Evolutionary conservation across 495 filamentous ascomycete genomes (phyloP).

Genomic region (Penicillium lividum): DNA sequence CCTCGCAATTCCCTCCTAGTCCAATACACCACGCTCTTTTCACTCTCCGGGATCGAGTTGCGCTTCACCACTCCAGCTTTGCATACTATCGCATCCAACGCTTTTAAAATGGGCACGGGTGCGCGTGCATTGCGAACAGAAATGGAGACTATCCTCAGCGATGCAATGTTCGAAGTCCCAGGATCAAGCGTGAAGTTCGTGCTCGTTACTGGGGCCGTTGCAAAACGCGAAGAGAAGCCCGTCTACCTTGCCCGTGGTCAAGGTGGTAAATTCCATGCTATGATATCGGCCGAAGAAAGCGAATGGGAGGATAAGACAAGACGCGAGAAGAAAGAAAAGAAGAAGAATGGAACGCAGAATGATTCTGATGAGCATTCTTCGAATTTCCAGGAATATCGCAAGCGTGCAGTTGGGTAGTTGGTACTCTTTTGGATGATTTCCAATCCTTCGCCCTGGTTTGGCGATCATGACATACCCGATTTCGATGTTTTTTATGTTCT

Average conservation of each 20-base stretch:
- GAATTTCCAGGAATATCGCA: slow-evolving; percentile 60
- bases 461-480: slow-evolving; percentile 6
- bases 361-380: slow-evolving; percentile 29
- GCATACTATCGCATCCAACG: slow-evolving; percentile 73
- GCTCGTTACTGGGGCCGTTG: slow-evolving; percentile 74
- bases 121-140: slow-evolving; percentile 86
- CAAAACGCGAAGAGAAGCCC: slow-evolving; percentile 60
- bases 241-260: slow-evolving; percentile 64
- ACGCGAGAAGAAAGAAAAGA: slow-evolving; percentile 33
- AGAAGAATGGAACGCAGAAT: slow-evolving; percentile 26
- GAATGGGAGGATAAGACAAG: slow-evolving; percentile 55
- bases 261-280: slow-evolving; percentile 56
- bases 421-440: background rate
- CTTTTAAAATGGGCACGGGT: slow-evolving; percentile 77
- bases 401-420: slow-evolving; percentile 30
- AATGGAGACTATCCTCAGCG: slow-evolving; percentile 80
- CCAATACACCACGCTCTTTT: slow-evolving; percentile 85
- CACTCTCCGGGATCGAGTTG: slow-evolving; percentile 78
- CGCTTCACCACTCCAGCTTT: slow-evolving; percentile 80
- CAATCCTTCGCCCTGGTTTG: background rate
- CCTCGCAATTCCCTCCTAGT: slow-evolving; percentile 82
- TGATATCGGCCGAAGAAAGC: slow-evolving; percentile 64
- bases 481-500: background rate
- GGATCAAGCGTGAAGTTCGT: slow-evolving; percentile 69
- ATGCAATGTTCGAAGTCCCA: slow-evolving; percentile 91